Base-by-base conservation (phyloP, 2,329 filamentous ascomycete genomes). In the Trichophyton benhamiae region DNA sequence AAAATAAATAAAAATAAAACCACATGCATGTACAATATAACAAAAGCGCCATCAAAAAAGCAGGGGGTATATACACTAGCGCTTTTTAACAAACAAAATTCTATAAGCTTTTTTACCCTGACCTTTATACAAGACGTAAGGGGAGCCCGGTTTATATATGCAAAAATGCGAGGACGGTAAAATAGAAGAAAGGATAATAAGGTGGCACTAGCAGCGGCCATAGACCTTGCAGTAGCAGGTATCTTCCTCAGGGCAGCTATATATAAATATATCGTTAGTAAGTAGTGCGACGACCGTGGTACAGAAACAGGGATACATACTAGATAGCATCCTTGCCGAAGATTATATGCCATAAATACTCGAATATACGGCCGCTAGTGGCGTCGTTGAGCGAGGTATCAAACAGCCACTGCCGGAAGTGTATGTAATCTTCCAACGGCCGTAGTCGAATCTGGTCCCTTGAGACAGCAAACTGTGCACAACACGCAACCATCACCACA, bases 331-430 rank as follows among this genome's bases (percentile, higher is more conserved):
- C 65, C 64, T 64, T 67, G n/a, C 69, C 69, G 59, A 71, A 78
- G 70, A 75, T 72, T 73, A 80, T 77, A 67, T 85, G 83, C 83
- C 83, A 85, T 17, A 81, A 71, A 66, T 83, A 85, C 67, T 85
- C 82, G 64, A 83, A 75, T 2, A 84, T 76, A 20, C 82, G 72
- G 2, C 82, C 82, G 48, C 77, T 82, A 38, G 80, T 68, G 17
- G 75, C 74, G 66, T 84, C 80, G 3, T 75, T 74, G 30, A 82
- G 67, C 5, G 74, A 69, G 15, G 82, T 82, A n/a, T 74, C 71
- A 11, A 82, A 63, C 52, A 86, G 63, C 83, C 83, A 85, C 49
- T 80, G 69, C 13, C 82, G 74, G 66, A 77, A 80, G 11, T 74
- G 74, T 7, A 78, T 66, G 64, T 85, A 85, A 61, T 80, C 79